Evolutionary conservation across 2,329 filamentous ascomycete genomes (phyloP).

Genomic region (Neofusicoccum parvum): DNA sequence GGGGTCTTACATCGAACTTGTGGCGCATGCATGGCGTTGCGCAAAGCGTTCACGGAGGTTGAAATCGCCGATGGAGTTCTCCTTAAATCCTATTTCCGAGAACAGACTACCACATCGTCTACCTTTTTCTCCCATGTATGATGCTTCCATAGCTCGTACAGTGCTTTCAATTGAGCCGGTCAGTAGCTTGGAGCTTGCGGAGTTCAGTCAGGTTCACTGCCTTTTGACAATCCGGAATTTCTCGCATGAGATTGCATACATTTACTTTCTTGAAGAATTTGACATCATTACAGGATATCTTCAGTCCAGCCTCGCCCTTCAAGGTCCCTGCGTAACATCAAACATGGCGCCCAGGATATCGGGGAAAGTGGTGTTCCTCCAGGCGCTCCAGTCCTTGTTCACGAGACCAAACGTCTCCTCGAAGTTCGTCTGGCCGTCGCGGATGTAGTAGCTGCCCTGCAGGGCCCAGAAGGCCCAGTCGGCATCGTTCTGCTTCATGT

Average conservation of each 20-base stretch:
- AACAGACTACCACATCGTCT: background rate
- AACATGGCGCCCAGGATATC: constrained; percentile 43
- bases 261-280: background rate
- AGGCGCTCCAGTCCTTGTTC: constrained; percentile 46
- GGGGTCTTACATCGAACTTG: no score
- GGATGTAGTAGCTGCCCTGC: constrained; percentile 61
- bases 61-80: no score
- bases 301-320: constrained; percentile 8
- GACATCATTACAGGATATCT: background rate
- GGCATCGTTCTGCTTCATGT: constrained; percentile 58
- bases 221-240: no score
- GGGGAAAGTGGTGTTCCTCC: constrained; percentile 42
- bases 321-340: constrained; percentile 46
- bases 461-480: constrained; percentile 64
- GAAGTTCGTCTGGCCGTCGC: constrained; percentile 52
- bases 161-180: background rate
- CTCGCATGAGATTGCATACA: background rate
- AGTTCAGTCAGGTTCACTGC: no score
- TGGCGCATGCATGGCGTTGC: no score
- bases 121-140: no score
- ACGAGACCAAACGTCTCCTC: constrained; percentile 59
- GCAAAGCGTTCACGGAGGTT: no score
- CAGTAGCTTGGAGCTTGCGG: background rate
- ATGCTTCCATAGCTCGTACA: background rate
- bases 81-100: background rate